Percentiles rank a stretch among this genome's conserved stretches.
These are phyloP conservation scores for Graphilbum fragrans DNA, from an alignment of 2,329 filamentous ascomycete species.

Conservation along the genomic window DNA sequence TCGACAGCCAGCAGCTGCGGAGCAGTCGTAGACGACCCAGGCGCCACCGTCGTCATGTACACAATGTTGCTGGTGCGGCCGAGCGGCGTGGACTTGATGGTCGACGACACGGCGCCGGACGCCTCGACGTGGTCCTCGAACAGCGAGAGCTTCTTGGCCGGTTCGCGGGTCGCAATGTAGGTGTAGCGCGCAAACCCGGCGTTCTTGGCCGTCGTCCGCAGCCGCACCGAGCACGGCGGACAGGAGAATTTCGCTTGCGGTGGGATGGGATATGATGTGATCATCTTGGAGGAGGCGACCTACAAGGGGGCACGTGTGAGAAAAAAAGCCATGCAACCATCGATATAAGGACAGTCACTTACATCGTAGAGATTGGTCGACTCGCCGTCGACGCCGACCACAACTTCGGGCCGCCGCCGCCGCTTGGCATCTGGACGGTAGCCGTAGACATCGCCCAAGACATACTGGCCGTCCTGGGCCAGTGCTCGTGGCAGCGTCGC, in stretches of 20 bases:
- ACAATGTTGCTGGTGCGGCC: conserved; percentile 13
- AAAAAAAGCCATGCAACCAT: neutral
- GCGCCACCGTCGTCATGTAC: neutral
- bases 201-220: conserved; percentile 28
- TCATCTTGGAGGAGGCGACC: conserved; percentile 47
- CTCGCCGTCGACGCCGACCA: conserved; percentile 52
- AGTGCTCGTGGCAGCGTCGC: conserved; percentile 47
- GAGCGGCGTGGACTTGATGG: conserved; percentile 27
- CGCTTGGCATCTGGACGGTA: conserved; percentile 42
- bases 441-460: conserved; percentile 49
- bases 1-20: conserved; percentile 43
- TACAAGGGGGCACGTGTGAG: conserved; percentile 16
- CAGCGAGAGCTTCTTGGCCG: conserved; percentile 39
- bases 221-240: conserved; percentile 44
- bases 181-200: conserved; percentile 40
- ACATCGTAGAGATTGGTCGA: conserved; percentile 56
- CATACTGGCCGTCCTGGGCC: conserved; percentile 38
- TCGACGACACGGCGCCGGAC: conserved; percentile 39
- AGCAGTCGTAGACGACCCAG: neutral
- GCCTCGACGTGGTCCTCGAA: conserved; percentile 45
- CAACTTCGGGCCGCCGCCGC: conserved; percentile 50
- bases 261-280: conserved; percentile 56
- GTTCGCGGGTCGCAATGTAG: conserved; percentile 43
- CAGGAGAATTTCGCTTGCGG: conserved; percentile 54
- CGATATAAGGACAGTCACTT: conserved; percentile 14